phyloP scores from a whole-genome alignment of 306 rosid genomes.

The Ceratonia siliqua region DNA sequence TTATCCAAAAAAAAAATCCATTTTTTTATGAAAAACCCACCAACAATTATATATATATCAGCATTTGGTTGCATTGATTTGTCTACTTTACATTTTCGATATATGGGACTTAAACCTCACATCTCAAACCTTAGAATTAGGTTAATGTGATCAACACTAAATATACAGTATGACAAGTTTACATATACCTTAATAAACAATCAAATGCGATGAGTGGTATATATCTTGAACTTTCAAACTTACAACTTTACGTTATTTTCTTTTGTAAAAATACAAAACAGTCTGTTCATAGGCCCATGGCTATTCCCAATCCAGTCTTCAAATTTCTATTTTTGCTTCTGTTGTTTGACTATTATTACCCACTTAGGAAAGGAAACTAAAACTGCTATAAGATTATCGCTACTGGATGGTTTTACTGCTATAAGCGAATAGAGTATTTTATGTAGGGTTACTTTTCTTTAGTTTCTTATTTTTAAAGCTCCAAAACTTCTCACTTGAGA shows the following conservation, averaged over 20 bases:
- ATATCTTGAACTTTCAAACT: neutral
- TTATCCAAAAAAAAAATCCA: neutral
- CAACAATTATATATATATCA: too few species aligned
- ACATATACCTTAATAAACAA: too few species aligned
- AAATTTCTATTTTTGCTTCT: neutral
- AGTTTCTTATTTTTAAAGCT: neutral
- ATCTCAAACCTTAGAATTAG: too few species aligned
- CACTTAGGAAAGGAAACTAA: neutral
- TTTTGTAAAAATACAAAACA: neutral
- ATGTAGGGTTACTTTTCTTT: neutral
- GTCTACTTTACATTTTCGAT: too few species aligned
- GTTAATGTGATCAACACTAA: too few species aligned
- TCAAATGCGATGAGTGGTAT: too few species aligned
- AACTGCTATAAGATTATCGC: neutral
- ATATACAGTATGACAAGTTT: too few species aligned
- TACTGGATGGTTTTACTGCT: too few species aligned
- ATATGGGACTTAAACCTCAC: too few species aligned
- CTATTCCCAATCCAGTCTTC: neutral
- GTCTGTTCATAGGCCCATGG: neutral
- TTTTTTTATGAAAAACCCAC: neutral
- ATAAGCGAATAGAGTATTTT: too few species aligned
- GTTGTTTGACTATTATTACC: neutral
- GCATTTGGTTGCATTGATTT: too few species aligned
- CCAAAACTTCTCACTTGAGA: neutral
- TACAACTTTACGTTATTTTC: neutral